Conservation (phyloP, 2,329 filamentous ascomycete genomes). For the Colletotrichum brevisporum region DNA sequence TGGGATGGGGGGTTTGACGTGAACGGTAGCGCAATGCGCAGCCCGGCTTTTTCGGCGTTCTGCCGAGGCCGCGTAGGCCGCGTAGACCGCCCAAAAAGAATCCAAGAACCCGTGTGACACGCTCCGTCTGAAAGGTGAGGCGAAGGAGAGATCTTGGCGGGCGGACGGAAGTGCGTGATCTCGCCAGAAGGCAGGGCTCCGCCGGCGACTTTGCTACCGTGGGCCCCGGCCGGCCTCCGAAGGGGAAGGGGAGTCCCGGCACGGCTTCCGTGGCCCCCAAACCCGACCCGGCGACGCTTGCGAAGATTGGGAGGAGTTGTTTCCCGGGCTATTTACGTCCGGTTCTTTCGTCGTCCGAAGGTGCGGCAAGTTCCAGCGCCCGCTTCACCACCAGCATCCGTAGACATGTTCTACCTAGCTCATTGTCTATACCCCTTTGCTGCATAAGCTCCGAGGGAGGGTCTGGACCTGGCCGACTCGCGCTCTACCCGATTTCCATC, state of each 20-base stretch:
- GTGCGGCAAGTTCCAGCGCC: not conserved
- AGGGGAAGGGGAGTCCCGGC: not conserved
- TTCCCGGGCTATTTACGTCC: too few species aligned
- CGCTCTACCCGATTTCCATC: not conserved
- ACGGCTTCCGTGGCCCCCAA: not conserved
- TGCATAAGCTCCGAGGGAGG: not conserved
- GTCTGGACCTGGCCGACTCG: not conserved
- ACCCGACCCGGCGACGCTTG: not conserved
- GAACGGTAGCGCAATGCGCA: too few species aligned
- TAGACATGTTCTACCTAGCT: not conserved
- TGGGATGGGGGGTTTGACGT: too few species aligned
- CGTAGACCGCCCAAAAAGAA: too few species aligned
- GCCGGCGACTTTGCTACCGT: constrained; percentile 1
- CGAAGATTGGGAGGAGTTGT: not conserved
- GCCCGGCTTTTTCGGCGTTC: too few species aligned
- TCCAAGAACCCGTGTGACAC: too few species aligned
- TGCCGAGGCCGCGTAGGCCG: too few species aligned
- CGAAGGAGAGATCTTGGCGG: not conserved
- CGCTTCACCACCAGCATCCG: not conserved
- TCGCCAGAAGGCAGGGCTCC: not conserved
- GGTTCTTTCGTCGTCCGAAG: not conserved
- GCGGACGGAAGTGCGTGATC: not conserved
- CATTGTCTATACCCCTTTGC: not conserved
- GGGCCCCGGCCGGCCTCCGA: not conserved
- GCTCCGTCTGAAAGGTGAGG: too few species aligned